Percentiles rank a stretch among this genome's conserved stretches.
Evolutionary conservation across 306 rosid species (phyloP).

Genomic region (Coriaria nepalensis): DNA sequence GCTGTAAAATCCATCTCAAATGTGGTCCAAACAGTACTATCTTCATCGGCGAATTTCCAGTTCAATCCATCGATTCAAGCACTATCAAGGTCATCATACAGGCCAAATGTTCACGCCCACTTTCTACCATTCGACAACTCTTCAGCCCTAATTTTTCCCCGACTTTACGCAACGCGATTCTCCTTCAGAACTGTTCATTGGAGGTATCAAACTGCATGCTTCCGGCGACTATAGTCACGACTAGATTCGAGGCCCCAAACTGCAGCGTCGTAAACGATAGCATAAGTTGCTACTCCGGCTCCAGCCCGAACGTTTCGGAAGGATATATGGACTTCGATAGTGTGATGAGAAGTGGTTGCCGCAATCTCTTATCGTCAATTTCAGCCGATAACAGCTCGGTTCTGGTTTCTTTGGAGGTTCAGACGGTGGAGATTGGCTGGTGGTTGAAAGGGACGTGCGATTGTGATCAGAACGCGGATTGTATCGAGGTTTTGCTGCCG

Average conservation of each 20-base stretch:
- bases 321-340: constrained; percentile 20
- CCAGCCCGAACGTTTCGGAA: background rate
- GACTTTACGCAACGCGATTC: constrained; percentile 51
- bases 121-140: constrained; percentile 24
- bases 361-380: constrained; percentile 45
- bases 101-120: constrained; percentile 42
- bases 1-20: constrained; percentile 47
- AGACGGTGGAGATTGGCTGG: constrained; percentile 61
- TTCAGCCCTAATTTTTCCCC: constrained; percentile 57
- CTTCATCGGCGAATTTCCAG: constrained; percentile 43
- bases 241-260: constrained; percentile 28
- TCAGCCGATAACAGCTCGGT: constrained; percentile 25
- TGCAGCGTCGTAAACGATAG: constrained; percentile 25
- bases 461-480: constrained; percentile 43
- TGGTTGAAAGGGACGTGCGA: constrained; percentile 60
- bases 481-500: constrained; percentile 25
- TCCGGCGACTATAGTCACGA: constrained; percentile 37
- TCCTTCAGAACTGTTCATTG: constrained; percentile 35
- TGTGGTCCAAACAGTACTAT: constrained; percentile 24
- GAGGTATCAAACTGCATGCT: constrained; percentile 27
- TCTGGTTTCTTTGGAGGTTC: constrained; percentile 47
- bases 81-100: constrained; percentile 31
- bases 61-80: constrained; percentile 18
- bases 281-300: constrained; percentile 49
- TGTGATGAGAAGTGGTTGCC: constrained; percentile 21